Conservation (phyloP, 2,329 filamentous ascomycete genomes). For the Ophiocordyceps camponoti-saundersi region DNA sequence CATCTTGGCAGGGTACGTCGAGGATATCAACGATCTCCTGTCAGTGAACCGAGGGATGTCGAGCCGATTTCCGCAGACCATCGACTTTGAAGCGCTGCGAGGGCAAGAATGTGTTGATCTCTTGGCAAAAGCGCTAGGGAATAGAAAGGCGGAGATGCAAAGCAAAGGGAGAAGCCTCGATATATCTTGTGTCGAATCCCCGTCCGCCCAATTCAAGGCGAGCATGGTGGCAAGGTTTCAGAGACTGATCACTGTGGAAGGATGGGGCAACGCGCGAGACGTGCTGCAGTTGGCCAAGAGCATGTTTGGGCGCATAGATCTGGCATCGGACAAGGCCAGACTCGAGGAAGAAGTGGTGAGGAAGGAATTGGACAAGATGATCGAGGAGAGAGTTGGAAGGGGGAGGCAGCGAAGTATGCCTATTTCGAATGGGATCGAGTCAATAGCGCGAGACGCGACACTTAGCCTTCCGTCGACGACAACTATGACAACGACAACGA, state of each 20-base stretch:
- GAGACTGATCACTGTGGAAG: conserved; percentile 20
- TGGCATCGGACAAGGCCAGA: conserved; percentile 1
- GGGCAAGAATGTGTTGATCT: conserved; percentile 21
- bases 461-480: too few relatives aligned
- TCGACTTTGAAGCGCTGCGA: conserved; percentile 34
- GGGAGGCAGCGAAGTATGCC: neutral
- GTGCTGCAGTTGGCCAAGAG: conserved; percentile 33
- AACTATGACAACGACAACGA: too few relatives aligned
- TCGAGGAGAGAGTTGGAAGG: conserved; percentile 2
- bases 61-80: conserved; percentile 44
- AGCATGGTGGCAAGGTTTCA: conserved; percentile 15
- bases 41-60: conserved; percentile 43
- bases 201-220: conserved; percentile 1
- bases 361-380: conserved; percentile 8
- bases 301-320: conserved; percentile 24
- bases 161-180: conserved; percentile 7
- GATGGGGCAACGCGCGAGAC: conserved; percentile 49
- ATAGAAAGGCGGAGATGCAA: conserved; percentile 8
- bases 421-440: neutral
- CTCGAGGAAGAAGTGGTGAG: conserved; percentile 7
- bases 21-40: conserved; percentile 48
- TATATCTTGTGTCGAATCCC: conserved; percentile 9
- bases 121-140: conserved; percentile 19
- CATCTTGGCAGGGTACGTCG: conserved; percentile 52
- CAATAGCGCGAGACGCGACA: neutral